Conservation (phyloP, 2,329 filamentous ascomycete species). For the Ophiognomonia clavigignenti-juglandacearum region DNA sequence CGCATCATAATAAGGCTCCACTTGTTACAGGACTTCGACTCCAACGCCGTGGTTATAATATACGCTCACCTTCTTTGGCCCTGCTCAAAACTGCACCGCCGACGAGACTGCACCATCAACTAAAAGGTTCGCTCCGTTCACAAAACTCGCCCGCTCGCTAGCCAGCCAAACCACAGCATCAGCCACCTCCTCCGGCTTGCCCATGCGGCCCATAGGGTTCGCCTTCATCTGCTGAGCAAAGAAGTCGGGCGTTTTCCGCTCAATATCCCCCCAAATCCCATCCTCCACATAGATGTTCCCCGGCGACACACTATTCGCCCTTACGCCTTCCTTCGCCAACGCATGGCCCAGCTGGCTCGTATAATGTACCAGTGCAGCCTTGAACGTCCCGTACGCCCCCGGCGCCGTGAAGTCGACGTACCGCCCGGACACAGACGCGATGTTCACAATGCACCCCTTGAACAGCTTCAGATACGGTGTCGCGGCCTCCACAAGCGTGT, state of each 20-base stretch:
- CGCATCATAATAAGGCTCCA: no score
- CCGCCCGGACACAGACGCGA: constrained; percentile 29
- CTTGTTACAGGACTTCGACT: no score
- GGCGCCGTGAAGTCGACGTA: constrained; percentile 32
- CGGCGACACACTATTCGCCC: constrained; percentile 30
- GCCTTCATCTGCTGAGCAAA: constrained; percentile 20
- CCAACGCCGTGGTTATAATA: no score
- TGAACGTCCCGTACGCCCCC: constrained; percentile 30
- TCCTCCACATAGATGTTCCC: constrained; percentile 32
- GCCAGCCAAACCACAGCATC: constrained; percentile 18
- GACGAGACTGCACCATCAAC: constrained; percentile 19
- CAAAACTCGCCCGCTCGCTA: constrained; percentile 17
- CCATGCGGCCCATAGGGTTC: constrained; percentile 19
- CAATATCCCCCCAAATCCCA: constrained; percentile 30
- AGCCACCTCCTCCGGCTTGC: constrained; percentile 19
- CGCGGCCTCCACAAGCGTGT: constrained; percentile 25
- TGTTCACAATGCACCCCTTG: constrained; percentile 29
- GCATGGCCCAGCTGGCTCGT: constrained; percentile 28
- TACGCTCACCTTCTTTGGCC: background rate
- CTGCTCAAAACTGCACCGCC: constrained; percentile 14
- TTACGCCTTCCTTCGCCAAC: constrained; percentile 28
- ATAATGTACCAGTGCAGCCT: constrained; percentile 31
- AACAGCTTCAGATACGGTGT: constrained; percentile 28
- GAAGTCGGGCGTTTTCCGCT: constrained; percentile 24
- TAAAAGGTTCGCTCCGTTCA: constrained; percentile 17